Base-by-base conservation (phyloP, 2,329 filamentous ascomycete species). In the Fusarium phyllophilum region DNA sequence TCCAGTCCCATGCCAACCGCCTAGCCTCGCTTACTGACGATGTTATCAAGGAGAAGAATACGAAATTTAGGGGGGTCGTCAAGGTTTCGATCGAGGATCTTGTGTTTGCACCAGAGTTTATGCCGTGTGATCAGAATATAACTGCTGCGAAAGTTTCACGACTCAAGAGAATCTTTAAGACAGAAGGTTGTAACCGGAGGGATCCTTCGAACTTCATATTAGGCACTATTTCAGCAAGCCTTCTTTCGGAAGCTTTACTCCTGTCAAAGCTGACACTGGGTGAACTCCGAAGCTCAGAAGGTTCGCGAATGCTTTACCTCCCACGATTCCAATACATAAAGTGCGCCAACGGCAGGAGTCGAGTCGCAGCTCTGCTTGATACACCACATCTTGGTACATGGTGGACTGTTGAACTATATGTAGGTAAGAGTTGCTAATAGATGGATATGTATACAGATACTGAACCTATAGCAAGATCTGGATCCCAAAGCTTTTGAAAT, bases 131-230 rank as follows among this genome's bases (percentile, higher is more conserved):
- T 52, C 46, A 46, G n/a, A 62, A 66, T 31, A 31, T 57, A 13
- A 26, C 24, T 36, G 22, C n/a, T 20, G 24, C 44, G 8, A 66
- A 66, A 20, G 51, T 66, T 26, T 46, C 36, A 42, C 57, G 57
- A 49, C 44, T 66, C 5, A 66, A 66, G 42, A 54, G 51, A n/a
- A 44, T 66, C 55, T 66, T 66, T 20, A 54, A 62, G 48, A 49
- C 34, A 3, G 55, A 65, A 45, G 55, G 62, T 11, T 65, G 45
- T 29, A 45, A 65, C 20, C 44, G 45, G 8, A 42, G 22, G 22
- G 31, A 59, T 5, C 62, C 62, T 31, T 34, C 34, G 7, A 58
- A 65, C 51, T 59, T 52, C 20, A 65, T 65, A n/a, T 8, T 52
- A 26, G 55, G 62, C 26, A 48, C 29, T 17, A 65, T 65, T 33